These are phyloP conservation scores for Pseudomassariella vexata DNA, from an alignment of 2,329 filamentous ascomycete genomes.

Conservation along the genomic window DNA sequence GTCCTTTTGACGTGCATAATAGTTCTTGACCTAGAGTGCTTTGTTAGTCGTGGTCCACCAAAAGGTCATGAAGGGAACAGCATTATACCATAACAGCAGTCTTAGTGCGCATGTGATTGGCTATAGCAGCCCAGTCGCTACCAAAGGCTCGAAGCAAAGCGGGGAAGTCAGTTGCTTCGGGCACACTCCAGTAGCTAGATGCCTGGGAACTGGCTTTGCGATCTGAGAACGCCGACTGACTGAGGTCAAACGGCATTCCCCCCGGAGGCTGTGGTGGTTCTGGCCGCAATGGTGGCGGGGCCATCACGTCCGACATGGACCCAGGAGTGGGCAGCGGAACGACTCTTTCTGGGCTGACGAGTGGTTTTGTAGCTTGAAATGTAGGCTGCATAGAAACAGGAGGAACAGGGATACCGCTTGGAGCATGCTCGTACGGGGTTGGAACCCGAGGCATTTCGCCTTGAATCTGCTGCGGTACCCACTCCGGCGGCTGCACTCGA, in stretches of 20 bases:
- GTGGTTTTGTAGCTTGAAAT: constrained; percentile 18
- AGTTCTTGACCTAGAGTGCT: constrained; percentile 57
- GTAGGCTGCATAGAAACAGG: constrained; percentile 27
- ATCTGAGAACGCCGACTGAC: constrained; percentile 36
- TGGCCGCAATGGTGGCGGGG: constrained; percentile 49
- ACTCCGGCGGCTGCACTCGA: constrained; percentile 39
- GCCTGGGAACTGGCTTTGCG: constrained; percentile 52
- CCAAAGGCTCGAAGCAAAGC: constrained; percentile 68
- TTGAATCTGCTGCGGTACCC: constrained; percentile 25
- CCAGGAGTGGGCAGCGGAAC: constrained; percentile 18
- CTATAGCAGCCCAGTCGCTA: constrained; percentile 72
- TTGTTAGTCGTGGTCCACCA: constrained; percentile 11
- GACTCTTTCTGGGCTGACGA: constrained; percentile 19
- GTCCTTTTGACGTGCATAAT: constrained; percentile 59
- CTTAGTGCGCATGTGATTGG: constrained; percentile 75
- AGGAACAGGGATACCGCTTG: constrained; percentile 36
- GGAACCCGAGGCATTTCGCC: constrained; percentile 34
- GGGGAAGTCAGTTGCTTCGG: constrained; percentile 73
- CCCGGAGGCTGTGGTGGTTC: constrained; percentile 46
- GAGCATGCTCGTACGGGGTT: constrained; percentile 37
- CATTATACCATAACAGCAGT: constrained; percentile 73
- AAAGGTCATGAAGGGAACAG: constrained; percentile 2
- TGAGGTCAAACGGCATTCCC: constrained; percentile 42
- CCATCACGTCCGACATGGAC: constrained; percentile 48
- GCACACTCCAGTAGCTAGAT: constrained; percentile 84